Percentiles rank a stretch among this genome's conserved stretches.
Conservation (phyloP, 1,139 yeast genomes). For the Pichia cactophila region DNA sequence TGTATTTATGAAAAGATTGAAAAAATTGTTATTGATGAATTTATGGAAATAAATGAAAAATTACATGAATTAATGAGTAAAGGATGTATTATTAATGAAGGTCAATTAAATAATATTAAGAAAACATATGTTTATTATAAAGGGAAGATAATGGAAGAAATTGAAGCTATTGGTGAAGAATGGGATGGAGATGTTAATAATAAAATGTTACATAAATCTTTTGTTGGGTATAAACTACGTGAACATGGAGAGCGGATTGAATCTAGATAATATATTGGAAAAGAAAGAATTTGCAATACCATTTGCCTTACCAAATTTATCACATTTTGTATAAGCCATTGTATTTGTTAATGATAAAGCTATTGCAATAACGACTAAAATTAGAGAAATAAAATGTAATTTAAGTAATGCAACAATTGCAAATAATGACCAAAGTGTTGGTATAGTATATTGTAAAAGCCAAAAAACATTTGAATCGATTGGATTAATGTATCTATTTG, state of each 20-base stretch:
- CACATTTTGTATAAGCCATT: conserved; percentile 85
- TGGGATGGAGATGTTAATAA: conserved; percentile 23
- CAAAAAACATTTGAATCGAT: conserved; percentile 88
- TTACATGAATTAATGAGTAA: conserved; percentile 33
- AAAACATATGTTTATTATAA: conserved; percentile 14
- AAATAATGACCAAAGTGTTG: conserved; percentile 65
- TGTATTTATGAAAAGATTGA: conserved; percentile 53
- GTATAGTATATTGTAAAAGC: conserved; percentile 68
- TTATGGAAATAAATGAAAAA: conserved; percentile 37
- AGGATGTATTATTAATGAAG: conserved; percentile 37
- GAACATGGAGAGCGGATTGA: conserved; percentile 17
- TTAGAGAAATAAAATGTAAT: conserved; percentile 66
- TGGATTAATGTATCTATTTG: conserved; percentile 76
- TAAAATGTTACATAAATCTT: conserved; percentile 30
- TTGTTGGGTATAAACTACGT: conserved; percentile 19
- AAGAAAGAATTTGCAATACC: conserved; percentile 29
- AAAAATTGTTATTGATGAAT: conserved; percentile 54
- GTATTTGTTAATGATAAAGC: conserved; percentile 74
- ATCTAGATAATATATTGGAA: conserved; percentile 43
- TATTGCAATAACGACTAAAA: conserved; percentile 58
- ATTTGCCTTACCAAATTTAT: conserved; percentile 81
- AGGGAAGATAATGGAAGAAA: conserved; percentile 24
- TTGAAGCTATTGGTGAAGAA: conserved; percentile 27
- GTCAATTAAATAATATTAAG: neutral
- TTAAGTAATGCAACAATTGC: conserved; percentile 73